These are phyloP conservation scores for Penicillium sp. DNA, from an alignment of 2,329 filamentous ascomycete genomes.

Conservation along the genomic window DNA sequence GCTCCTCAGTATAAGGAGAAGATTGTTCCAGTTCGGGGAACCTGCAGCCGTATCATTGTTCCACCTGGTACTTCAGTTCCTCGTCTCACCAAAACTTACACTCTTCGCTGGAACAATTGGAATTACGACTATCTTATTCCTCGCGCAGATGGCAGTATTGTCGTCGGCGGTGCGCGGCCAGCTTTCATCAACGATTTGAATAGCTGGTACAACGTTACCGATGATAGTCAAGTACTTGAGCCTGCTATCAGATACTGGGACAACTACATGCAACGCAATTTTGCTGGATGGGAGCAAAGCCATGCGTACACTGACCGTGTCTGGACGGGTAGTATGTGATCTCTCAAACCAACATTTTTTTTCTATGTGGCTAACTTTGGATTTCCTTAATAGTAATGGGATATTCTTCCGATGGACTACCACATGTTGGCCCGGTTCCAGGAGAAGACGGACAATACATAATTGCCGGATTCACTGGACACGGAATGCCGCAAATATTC, in stretches of 20 bases:
- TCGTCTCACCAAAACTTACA: constrained; percentile 54
- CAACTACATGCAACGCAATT: constrained; percentile 40
- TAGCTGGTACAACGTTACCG: constrained; percentile 49
- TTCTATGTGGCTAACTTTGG: constrained; percentile 23
- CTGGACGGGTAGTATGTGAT: constrained; percentile 39
- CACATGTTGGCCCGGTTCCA: constrained; percentile 55
- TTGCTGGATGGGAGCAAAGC: constrained; percentile 39
- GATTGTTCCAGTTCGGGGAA: constrained; percentile 73
- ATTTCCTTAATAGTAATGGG: constrained; percentile 48
- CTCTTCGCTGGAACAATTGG: constrained; percentile 57
- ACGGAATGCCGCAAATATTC: constrained; percentile 67
- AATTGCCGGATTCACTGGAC: constrained; percentile 63
- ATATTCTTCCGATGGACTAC: constrained; percentile 52
- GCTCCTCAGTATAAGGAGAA: constrained; percentile 68
- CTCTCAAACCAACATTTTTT: not conserved
- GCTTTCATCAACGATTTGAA: constrained; percentile 28
- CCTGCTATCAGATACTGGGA: constrained; percentile 44
- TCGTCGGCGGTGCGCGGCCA: constrained; percentile 65
- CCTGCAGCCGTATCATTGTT: constrained; percentile 36
- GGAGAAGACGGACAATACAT: constrained; percentile 53
- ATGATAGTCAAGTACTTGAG: constrained; percentile 53
- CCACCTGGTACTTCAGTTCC: constrained; percentile 25
- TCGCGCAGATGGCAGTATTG: constrained; percentile 54
- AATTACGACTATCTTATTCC: constrained; percentile 71
- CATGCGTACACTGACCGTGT: constrained; percentile 32